Conservation (phyloP, 306 rosid genomes). For the Pterocarpus santalinus region DNA sequence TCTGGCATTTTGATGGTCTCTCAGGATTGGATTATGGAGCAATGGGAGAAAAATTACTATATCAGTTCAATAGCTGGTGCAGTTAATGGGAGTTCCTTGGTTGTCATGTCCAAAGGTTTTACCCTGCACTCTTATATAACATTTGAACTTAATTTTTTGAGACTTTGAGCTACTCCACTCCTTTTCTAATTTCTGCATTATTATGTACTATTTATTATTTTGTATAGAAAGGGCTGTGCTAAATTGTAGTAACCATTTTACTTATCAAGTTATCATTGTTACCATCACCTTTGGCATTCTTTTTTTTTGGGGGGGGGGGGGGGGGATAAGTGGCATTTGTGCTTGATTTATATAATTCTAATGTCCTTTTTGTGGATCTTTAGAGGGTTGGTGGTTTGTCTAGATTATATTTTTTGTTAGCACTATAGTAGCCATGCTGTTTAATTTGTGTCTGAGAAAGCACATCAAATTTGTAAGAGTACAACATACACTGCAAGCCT, state of each 20-base stretch:
- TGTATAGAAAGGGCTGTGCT: background rate
- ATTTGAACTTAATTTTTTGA: background rate
- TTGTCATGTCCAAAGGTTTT: slow-evolving; percentile 96
- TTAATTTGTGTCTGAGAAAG: slow-evolving; percentile 1
- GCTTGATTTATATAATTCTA: background rate
- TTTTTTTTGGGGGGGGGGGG: too few species aligned
- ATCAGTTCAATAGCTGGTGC: slow-evolving; percentile 96
- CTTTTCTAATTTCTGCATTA: background rate
- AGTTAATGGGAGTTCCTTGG: slow-evolving; percentile 88
- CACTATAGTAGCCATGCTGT: slow-evolving; percentile 20
- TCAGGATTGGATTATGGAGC: slow-evolving; percentile 99
- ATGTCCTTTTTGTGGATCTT: background rate
- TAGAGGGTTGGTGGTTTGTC: slow-evolving; percentile 26
- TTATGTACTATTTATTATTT: slow-evolving; percentile 3
- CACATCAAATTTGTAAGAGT: slow-evolving; percentile 4
- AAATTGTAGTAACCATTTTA: background rate
- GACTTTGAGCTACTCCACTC: slow-evolving; percentile 13
- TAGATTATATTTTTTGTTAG: background rate
- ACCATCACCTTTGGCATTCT: background rate
- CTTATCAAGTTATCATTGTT: background rate
- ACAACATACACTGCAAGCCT: slow-evolving; percentile 8
- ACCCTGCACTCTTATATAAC: background rate
- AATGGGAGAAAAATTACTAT: slow-evolving; percentile 93
- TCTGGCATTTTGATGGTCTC: slow-evolving; percentile 40
- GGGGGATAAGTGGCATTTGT: background rate